Base-by-base conservation (phyloP, 768 basidiomycete species). In the Trametopsis cervina region DNA sequence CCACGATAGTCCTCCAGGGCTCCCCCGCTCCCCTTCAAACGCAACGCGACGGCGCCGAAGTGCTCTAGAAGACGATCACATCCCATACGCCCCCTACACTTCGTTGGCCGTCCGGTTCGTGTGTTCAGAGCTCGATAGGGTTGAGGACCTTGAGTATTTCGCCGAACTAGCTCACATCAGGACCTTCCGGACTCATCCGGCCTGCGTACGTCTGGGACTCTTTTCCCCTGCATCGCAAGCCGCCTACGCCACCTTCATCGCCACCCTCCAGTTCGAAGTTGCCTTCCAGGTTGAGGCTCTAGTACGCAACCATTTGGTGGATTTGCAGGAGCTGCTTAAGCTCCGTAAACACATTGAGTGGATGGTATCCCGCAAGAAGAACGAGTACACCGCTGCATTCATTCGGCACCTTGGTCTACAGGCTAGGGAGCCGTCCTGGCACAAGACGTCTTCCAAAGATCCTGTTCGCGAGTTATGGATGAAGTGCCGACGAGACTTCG, bases 271-370 rank as follows among this genome's bases (percentile, higher is more conserved):
- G 7, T 82, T 75, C 76, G 52, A 54, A 36, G 68, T 84, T n/a
- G 73, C 79, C 0, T 84, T 81, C 53, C 82, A 85, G 56, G 62
- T 83, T 25, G 75, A 80, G 49, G 66, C 71, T 0, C 50, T 73
- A 2, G 53, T 65, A 4, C 58, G 57, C 4, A 67, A 65, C 36
- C 56, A 69, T 38, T 44, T 65, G 12, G 65, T 81, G n/a, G 78
- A 81, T 54, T 61, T 74, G 22, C 56, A 52, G 23, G 82, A 85
- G 55, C 63, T 84, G 23, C 62, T 78, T 9, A 50, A 54, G 0
- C 66, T 81, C 13, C 63, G 71, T 15, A 63, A 60, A 0, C 43
- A 53, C 23, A 65, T 81, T 24, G 50, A 57, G 2, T 12, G 54
- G 0, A 53, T 75, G 36, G 50, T 64, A 12, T 18, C 51, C 3